Base-by-base conservation (phyloP, 306 rosid genomes). In the Cicer judaicum region DNA sequence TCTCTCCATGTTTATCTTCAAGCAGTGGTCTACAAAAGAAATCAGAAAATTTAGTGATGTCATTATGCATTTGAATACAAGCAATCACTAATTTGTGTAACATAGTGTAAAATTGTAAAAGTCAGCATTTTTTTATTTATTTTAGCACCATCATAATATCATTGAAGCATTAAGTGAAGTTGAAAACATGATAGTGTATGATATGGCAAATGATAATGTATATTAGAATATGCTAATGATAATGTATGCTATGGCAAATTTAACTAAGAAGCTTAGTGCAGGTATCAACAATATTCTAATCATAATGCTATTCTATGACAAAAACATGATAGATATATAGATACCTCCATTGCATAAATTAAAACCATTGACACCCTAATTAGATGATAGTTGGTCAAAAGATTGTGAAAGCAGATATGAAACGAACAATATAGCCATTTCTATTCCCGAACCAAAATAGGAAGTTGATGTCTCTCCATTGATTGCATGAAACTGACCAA, bases 361-460 rank as follows among this genome's bases (percentile, higher is more conserved):
- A n/a, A 84, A 69, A 76, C 85, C 83, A 61, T 74, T 74, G 53
- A 79, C 80, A 85, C 14, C 80, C 70, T 49, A 70, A 62, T 68
- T 79, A 16, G 91, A 80, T 36, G 92, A 81, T 47, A 80, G 69
- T 10, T 75, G 87, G 68, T 79, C 78, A 75, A 87, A 71, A 41
- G 92, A 41, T 41, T 0, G 19, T 0, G 19, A 18, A 18, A 0
- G 19, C 19, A 18, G 0, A 18, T 18, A 18, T 18, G 19, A 18
- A 61, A 19, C 34, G 13, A 71, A 73, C 75, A 87, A 82, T 24
- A 83, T 78, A 53, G 89, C 86, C 19, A 86, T 83, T 75, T 85
- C 91, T 50, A 88, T 86, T 67, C 89, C 82, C 62, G 70, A 76
- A 52, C 55, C 73, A 78, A 81, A 72, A 75, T 82, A 89, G 42